Percentiles rank a stretch among this genome's conserved stretches.
Conservation (phyloP, 2,329 filamentous ascomycete genomes). For the Polychaeton citri region DNA sequence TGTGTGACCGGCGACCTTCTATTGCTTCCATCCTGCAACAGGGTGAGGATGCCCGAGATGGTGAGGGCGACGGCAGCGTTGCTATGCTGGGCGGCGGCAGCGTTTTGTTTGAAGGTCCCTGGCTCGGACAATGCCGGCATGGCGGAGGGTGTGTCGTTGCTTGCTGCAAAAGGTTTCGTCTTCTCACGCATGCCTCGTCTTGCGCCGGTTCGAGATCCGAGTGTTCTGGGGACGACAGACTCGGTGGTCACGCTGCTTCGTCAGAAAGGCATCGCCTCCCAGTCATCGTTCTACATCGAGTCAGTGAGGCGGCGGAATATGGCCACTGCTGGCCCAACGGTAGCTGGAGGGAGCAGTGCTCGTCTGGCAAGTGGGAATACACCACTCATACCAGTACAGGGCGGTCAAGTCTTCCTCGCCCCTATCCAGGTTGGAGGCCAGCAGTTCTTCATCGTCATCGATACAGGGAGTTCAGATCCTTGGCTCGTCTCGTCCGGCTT, state of each 20-base stretch:
- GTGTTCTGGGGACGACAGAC: not conserved
- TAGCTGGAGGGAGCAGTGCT: not conserved
- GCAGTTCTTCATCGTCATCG: slow-evolving; percentile 26
- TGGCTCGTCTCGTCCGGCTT: slow-evolving; percentile 26
- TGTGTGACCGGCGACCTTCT: too few relatives aligned
- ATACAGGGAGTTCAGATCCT: slow-evolving; percentile 37
- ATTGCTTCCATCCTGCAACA: too few relatives aligned
- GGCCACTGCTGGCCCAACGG: not conserved
- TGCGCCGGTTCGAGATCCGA: not conserved
- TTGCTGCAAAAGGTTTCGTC: not conserved
- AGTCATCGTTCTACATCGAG: not conserved
- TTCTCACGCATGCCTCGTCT: not conserved
- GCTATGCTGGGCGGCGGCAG: too few relatives aligned
- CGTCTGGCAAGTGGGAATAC: not conserved
- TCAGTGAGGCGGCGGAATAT: not conserved
- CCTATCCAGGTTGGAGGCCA: slow-evolving; percentile 16
- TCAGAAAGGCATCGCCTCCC: not conserved
- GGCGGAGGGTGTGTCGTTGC: too few relatives aligned
- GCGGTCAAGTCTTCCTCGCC: slow-evolving; percentile 19
- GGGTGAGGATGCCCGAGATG: too few relatives aligned
- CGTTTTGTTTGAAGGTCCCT: too few relatives aligned
- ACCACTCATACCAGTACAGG: slow-evolving; percentile 6
- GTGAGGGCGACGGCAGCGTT: too few relatives aligned
- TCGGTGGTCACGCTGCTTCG: not conserved
- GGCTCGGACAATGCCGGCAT: too few relatives aligned